Conservation (phyloP, 169 alveolate genomes). For the Miamiensis avidus region DNA sequence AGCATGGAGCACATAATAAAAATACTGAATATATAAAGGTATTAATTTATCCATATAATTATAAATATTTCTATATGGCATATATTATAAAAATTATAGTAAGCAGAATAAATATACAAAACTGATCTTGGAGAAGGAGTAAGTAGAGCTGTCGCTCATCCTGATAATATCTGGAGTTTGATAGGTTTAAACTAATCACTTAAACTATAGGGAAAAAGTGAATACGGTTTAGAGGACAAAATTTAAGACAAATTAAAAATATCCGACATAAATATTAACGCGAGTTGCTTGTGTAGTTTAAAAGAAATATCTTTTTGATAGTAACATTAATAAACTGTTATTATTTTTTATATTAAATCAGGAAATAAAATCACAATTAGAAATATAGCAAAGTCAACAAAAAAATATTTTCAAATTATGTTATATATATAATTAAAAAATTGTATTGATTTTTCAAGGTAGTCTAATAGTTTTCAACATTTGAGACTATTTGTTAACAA, state of each 20-base stretch:
- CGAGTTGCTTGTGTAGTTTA: slow-evolving; percentile 1
- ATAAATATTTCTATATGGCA: no score
- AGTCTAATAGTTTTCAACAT: no score
- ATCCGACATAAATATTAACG: background rate
- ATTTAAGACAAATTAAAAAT: background rate
- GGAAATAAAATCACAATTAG: no score
- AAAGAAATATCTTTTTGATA: background rate
- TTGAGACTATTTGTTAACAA: no score
- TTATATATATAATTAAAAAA: no score
- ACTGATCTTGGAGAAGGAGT: background rate
- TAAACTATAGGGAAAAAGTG: background rate
- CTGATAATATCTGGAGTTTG: background rate
- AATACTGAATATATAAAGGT: background rate
- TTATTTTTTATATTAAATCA: no score
- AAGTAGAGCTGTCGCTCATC: background rate
- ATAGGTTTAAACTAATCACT: background rate
- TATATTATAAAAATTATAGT: no score
- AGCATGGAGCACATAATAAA: background rate
- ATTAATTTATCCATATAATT: no score
- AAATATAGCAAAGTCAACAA: no score
- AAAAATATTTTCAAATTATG: no score
- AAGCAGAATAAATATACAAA: background rate
- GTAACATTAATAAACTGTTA: no score
- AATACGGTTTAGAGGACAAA: background rate
- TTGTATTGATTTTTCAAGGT: no score